phyloP scores from a whole-genome alignment of 1,139 yeast genomes.

The Candida smagusa region DNA sequence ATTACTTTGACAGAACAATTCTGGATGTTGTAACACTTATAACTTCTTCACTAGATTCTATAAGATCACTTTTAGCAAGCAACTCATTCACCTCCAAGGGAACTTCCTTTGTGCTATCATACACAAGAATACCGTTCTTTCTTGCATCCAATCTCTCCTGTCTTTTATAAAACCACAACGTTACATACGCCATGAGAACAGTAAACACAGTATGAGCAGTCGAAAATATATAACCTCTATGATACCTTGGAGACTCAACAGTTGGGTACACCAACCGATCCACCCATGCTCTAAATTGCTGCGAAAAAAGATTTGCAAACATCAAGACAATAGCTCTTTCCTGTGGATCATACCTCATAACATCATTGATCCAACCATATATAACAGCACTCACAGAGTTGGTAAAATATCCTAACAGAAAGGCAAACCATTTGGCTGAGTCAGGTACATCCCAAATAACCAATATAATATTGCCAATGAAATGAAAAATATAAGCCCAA shows the following conservation, averaged over 20 bases:
- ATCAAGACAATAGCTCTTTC: constrained; percentile 36
- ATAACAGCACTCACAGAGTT: constrained; percentile 39
- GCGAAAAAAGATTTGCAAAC: constrained; percentile 35
- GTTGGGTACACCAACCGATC: constrained; percentile 16
- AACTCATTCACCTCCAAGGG: constrained; percentile 5
- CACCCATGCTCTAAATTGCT: constrained; percentile 37
- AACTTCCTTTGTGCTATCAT: constrained; percentile 6
- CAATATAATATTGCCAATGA: constrained; percentile 36
- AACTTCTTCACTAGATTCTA: constrained; percentile 1
- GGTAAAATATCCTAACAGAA: constrained; percentile 40
- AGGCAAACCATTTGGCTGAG: constrained; percentile 47
- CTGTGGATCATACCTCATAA: constrained; percentile 33
- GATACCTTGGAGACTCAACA: constrained; percentile 37
- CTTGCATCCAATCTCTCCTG: constrained; percentile 51
- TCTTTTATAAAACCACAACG: constrained; percentile 53
- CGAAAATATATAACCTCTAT: constrained; percentile 41
- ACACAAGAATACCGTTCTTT: constrained; percentile 33
- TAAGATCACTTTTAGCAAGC: neutral
- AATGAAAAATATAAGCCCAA: constrained; percentile 46
- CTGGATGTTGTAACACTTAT: no score
- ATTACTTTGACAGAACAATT: no score
- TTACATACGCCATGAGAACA: constrained; percentile 49
- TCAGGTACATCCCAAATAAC: constrained; percentile 47
- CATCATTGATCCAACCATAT: constrained; percentile 43
- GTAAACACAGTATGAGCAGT: constrained; percentile 51